Evolutionary conservation across 495 filamentous ascomycete species (phyloP).

Genomic region (Podospora pseudoanserina): DNA sequence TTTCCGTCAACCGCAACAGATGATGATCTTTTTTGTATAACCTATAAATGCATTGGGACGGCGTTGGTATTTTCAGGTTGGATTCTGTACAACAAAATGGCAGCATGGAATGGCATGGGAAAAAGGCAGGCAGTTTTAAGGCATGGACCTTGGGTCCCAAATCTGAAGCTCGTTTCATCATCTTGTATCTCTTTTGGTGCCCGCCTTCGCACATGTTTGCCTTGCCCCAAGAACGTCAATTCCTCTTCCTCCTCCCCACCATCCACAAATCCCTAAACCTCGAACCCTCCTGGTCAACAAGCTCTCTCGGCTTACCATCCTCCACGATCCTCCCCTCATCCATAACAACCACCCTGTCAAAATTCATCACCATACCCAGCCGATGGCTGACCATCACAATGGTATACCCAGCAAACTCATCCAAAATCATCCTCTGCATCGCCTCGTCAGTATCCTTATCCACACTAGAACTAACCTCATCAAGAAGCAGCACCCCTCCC

Average conservation of each 20-base stretch:
- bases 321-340: constrained; percentile 42
- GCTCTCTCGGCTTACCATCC: constrained; percentile 33
- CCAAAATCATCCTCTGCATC: constrained; percentile 43
- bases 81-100: neutral
- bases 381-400: constrained; percentile 49
- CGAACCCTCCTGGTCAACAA: constrained; percentile 31
- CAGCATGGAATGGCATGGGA: neutral
- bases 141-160: neutral
- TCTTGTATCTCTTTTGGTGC: neutral
- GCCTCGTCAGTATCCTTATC: constrained; percentile 43
- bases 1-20: constrained; percentile 72
- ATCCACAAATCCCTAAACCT: constrained; percentile 37
- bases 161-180: neutral
- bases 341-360: constrained; percentile 48
- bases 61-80: constrained; percentile 2
- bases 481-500: constrained; percentile 37
- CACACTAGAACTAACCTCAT: constrained; percentile 43
- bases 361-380: constrained; percentile 45
- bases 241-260: constrained; percentile 11
- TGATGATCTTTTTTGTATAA: neutral
- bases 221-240: neutral
- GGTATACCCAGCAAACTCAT: constrained; percentile 45
- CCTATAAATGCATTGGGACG: constrained; percentile 15
- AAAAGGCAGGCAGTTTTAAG: neutral
- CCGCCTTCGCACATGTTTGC: neutral